Evolutionary conservation across 306 rosid genomes (phyloP), one percentile per base, ranked within the genome.

Genomic region (Dalbergia cultrata): DNA sequence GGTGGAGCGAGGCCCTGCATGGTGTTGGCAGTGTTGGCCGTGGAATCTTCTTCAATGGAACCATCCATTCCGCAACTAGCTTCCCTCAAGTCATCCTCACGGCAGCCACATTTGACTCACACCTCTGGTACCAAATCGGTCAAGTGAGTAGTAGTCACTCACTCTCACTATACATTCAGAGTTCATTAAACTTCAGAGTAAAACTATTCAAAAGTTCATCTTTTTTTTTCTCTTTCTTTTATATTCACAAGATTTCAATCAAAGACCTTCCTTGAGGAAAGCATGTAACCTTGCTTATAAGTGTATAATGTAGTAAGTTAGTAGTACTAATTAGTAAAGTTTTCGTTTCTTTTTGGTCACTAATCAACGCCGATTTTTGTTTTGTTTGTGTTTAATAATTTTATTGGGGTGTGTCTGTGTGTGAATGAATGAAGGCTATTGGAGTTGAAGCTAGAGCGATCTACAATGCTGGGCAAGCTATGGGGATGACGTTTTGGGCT

Each of bases 1-100:
- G 99, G 99, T 95, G 99, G 98, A 89, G 86, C 12, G 99, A 95
- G 70, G 96, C 99, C 6, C 89, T 95, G 3, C 99, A 95, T 45
- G 98, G 99, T 17, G 88, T 95, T 4, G 78, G 89, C 5, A 39
- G 54, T 41, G 86, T 44, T 14, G 96, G 98, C 13, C 84, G 19
- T 16, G 99, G 96, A 37, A 70, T 91, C 37, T 34, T 8, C 31
- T 86, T 95, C 78, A 58, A 87, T 43, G 92, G 85, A 5, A 13
- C 88, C 64, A 79, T 95, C 57, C 0, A 75, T 0, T 58, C 89
- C 0, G 97, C 94, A 3, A 93, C 99, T 5, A 90, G 96, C 90
- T 95, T 91, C 91, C 99, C 99, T 79, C 99, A 93, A 82, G 99
- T 95, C 65, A 95, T 95, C 43, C 94, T 93, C 83, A 83, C 96